Base-by-base conservation (phyloP, 129 eudicot genomes). In the Pulicaria dysenterica region DNA sequence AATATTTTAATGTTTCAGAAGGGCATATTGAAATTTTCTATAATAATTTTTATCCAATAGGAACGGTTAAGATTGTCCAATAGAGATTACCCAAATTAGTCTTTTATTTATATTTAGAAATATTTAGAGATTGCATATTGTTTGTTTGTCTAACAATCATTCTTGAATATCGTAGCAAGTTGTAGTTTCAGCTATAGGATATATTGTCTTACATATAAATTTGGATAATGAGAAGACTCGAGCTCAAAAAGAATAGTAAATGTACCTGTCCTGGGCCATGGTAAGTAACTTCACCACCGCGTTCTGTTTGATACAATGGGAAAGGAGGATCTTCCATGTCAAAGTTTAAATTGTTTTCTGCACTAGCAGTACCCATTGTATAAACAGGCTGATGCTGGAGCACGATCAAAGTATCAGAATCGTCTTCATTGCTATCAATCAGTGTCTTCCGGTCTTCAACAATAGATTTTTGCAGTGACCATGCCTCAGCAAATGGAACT, bases 191-290 rank as follows among this genome's bases (percentile, higher is more conserved):
- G 31, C 31, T 24, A 24, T 24, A 24, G 1, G 2, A 24, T 24
- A 24, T 24, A 24, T 24, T 24, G 31, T 24, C 31, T 24, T 24
- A 24, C 31, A 58, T 5, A 58, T 8, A 10, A 59, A 59, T 59
- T 38, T 42, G 36, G 45, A 36, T 36, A 4, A 37, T 1, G 5
- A 37, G 8, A 2, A 72, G 9, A 45, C 4, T n/a, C 17, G 43
- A 58, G 36, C 13, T 44, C 9, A 60, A 58, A 36, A 34, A 37
- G 0, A 8, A 71, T 19, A 24, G 10, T 7, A 39, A 40, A 48
- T 60, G 3, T 79, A 95, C 97, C 99, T 95, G 99, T 16, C 97
- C 99, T 70, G 97, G 99, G 9, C 99, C 99, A 85, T 95, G 99
- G 70, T 88, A 95, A 41, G 99, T 90, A 77, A 88, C 99, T 81